Evolutionary conservation across 2,329 filamentous ascomycete genomes (phyloP), one percentile per base, ranked within the genome.

Genomic region (Diaporthe citrichinensis): DNA sequence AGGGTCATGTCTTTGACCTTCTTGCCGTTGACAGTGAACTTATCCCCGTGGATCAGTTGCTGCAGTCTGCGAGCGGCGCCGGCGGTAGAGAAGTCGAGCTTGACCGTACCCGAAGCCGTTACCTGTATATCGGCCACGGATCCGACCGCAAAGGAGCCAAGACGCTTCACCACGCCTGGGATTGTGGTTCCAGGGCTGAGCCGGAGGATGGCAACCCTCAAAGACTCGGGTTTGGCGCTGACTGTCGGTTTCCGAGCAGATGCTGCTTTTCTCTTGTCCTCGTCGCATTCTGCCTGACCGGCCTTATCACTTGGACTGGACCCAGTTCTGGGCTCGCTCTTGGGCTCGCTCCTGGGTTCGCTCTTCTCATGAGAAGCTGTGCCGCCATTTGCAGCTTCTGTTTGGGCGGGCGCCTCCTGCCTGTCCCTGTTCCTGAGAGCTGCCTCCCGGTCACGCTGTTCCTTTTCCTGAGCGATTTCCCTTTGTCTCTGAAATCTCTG

Each of bases 371-470:
- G 59, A 23, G 59, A 28, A 12, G 41, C 23, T n/a, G 61, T n/a
- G 46, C 14, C 12, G 41, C 44, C 28, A 34, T 49, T 51, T 28
- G 17, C 28, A 17, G 17, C 41, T 49, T 9, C 15, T 15, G 17
- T 49, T 17, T 36, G 28, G 12, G 23, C 28, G 20, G 41, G 20
- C 28, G 41, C 44, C 41, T 51, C 23, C 15, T 31, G 41, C 61
- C 44, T 51, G 41, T 67, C 61, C 10, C 20, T 34, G 28, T n/a
- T 44, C 46, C 44, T 36, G 44, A 51, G 44, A 49, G 44, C 44
- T 67, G 28, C 61, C 61, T 67, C 44, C 41, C 61, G 61, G 12
- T 51, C 61, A 67, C 61, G 25, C 41, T 34, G 61, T n/a, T 49
- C 28, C 44, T 34, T 36, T 8, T 36, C 10, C 28, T 34, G 17